phyloP scores from a whole-genome alignment of 306 rosid genomes.

The Luffa acutangula region DNA sequence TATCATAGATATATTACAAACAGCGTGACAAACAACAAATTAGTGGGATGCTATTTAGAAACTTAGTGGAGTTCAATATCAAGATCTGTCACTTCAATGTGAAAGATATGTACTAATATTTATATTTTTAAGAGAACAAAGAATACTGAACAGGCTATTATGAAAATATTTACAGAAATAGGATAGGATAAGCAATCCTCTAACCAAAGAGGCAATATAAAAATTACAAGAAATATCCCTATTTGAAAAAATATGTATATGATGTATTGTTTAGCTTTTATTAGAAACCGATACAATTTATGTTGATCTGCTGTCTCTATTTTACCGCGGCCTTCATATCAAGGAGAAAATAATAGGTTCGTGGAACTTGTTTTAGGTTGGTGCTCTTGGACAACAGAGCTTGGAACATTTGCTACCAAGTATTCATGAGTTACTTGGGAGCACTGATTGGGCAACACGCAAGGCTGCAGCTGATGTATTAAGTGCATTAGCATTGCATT shows the following conservation, averaged over 20 bases:
- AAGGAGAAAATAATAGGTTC: not conserved
- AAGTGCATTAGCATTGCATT: constrained; percentile 58
- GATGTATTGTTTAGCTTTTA: not conserved
- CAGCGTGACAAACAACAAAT: not conserved
- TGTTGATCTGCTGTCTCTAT: not conserved
- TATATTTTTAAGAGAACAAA: not conserved
- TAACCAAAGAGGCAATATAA: not conserved
- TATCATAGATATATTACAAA: not conserved
- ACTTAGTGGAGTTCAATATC: not conserved
- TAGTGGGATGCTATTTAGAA: not conserved
- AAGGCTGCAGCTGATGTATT: constrained; percentile 95
- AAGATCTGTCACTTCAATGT: not conserved
- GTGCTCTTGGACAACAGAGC: constrained; percentile 81
- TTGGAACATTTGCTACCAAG: constrained; percentile 62
- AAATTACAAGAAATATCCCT: not conserved
- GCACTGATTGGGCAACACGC: constrained; percentile 91
- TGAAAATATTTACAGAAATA: not conserved
- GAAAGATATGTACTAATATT: not conserved
- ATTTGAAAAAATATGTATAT: not conserved
- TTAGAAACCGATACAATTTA: not conserved
- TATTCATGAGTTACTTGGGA: constrained; percentile 71
- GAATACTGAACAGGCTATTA: not conserved
- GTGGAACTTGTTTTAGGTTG: constrained; percentile 47
- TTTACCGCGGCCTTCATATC: not conserved
- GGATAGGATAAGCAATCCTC: not conserved